phyloP scores from a whole-genome alignment of 805 yeast genomes.

The Candida stauntonica region DNA sequence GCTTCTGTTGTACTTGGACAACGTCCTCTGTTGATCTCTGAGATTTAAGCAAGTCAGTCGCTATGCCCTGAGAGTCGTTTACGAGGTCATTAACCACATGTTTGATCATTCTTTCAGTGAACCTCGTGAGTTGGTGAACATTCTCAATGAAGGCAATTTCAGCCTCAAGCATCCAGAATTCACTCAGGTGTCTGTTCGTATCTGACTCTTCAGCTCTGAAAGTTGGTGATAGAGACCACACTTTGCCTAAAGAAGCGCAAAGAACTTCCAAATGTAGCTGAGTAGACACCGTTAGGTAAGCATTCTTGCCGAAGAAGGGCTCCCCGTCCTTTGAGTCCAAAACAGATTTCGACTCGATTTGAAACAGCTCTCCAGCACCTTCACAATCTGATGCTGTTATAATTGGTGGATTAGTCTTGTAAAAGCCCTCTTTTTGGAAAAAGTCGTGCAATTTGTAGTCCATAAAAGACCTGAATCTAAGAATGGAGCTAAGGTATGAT shows the following conservation, averaged over 20 bases:
- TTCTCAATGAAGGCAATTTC: conserved; percentile 67
- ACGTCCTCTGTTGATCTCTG: conserved; percentile 37
- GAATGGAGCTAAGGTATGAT: conserved; percentile 53
- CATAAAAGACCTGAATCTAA: conserved; percentile 69
- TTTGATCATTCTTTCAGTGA: conserved; percentile 70
- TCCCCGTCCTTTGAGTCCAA: conserved; percentile 13
- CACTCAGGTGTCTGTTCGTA: conserved; percentile 87
- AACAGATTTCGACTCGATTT: conserved; percentile 37
- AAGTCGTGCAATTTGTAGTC: conserved; percentile 51
- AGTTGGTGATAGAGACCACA: conserved; percentile 87
- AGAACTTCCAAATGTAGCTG: conserved; percentile 87
- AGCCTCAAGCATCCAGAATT: conserved; percentile 97
- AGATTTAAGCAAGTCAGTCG: conserved; percentile 25
- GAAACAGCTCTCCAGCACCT: conserved; percentile 93
- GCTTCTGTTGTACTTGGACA: conserved; percentile 29
- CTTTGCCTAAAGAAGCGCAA: conserved; percentile 69
- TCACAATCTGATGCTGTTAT: conserved; percentile 91
- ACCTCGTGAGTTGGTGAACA: conserved; percentile 55
- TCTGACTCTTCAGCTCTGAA: conserved; percentile 92
- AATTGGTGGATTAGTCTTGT: conserved; percentile 81
- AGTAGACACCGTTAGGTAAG: conserved; percentile 83
- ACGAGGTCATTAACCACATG: conserved; percentile 35
- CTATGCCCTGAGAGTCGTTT: conserved; percentile 24
- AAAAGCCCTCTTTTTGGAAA: conserved; percentile 50
- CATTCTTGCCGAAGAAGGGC: conserved; percentile 58